Base-by-base conservation (phyloP, 1,139 yeast species). In the Spathaspora sp. region DNA sequence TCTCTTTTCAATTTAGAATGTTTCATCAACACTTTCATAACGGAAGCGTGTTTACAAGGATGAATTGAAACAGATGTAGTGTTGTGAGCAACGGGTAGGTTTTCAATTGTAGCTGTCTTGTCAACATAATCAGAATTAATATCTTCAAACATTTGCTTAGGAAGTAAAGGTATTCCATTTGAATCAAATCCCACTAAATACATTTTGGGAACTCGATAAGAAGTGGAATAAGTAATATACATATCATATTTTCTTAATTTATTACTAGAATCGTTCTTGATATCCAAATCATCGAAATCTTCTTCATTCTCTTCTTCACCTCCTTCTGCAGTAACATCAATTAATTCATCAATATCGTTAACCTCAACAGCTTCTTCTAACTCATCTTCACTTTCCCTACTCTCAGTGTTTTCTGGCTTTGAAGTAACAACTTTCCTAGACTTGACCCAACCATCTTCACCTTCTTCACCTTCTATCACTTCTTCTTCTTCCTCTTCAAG, bases 71-170 rank as follows among this genome's bases (percentile, higher is more conserved):
- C 91, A 17, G 95, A 78, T 0, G 95, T 87, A 33, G 93, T 80
- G 59, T 84, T 82, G 46, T 79, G 81, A 46, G 84, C 76, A 56
- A 91, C 91, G 4, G 99, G 99, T 7, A 96, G 84, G 52, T 81
- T 82, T 65, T 93, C 99, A 51, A 93, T 91, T 1, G 99, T 93
- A 26, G 95, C 99, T 0, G 99, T 95, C 67, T 93, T 93, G 60
- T 91, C 91, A 59, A 93, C 81, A 66, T 93, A 93, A 63, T 93
- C 99, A 33, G 86, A 80, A 9, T 91, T 81, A 44, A 93, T 89
- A 63, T 93, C 99, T 59, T 91, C 95, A 68, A 90, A 90, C 98
- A 93, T 93, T 58, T 88, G 86, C 29, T 83, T 74, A 1, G 99
- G 97, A 23, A 87, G 74, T 31, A 93, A 70, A 1, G 99, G 99